These are phyloP conservation scores for Hypoxylon sp. DNA, from an alignment of 2,329 filamentous ascomycete species.

Conservation along the genomic window DNA sequence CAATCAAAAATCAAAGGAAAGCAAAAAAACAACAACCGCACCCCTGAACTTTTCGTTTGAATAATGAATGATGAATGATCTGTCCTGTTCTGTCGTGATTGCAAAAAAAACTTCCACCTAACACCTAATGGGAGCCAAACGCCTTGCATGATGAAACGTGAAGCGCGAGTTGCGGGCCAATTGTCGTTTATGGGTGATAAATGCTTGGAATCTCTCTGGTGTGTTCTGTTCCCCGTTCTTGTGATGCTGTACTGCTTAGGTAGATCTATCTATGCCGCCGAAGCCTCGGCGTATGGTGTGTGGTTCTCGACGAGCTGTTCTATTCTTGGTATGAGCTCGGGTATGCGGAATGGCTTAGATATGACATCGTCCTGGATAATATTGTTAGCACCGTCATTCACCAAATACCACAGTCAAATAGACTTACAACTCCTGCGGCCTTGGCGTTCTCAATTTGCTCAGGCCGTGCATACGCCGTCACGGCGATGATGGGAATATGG, in stretches of 20 bases:
- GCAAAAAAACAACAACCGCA: background rate
- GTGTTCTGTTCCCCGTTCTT: slow-evolving; percentile 8
- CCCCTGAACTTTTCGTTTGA: slow-evolving; percentile 30
- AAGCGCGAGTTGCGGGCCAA: slow-evolving; percentile 33
- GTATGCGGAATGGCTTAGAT: slow-evolving; percentile 83
- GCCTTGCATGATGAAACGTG: slow-evolving; percentile 40
- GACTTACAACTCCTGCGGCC: slow-evolving; percentile 78
- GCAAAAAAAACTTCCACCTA: slow-evolving; percentile 19
- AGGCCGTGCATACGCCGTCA: slow-evolving; percentile 83
- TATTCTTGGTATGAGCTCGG: slow-evolving; percentile 78
- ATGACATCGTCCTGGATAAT: slow-evolving; percentile 77
- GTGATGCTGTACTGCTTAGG: slow-evolving; percentile 10
- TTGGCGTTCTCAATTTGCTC: slow-evolving; percentile 81
- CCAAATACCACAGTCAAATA: background rate
- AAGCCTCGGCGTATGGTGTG: slow-evolving; percentile 38
- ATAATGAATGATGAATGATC: slow-evolving; percentile 18
- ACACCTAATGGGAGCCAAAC: slow-evolving; percentile 37
- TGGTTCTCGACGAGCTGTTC: slow-evolving; percentile 64
- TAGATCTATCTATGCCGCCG: slow-evolving; percentile 34
- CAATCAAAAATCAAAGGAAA: background rate
- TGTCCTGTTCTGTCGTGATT: slow-evolving; percentile 12
- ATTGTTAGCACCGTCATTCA: slow-evolving; percentile 40
- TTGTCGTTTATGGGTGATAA: slow-evolving; percentile 19
- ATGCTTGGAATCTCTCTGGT: slow-evolving; percentile 18
- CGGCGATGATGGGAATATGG: slow-evolving; percentile 84